Base-by-base conservation (phyloP, 106 monocot genomes). In the Triglochin maritima region DNA sequence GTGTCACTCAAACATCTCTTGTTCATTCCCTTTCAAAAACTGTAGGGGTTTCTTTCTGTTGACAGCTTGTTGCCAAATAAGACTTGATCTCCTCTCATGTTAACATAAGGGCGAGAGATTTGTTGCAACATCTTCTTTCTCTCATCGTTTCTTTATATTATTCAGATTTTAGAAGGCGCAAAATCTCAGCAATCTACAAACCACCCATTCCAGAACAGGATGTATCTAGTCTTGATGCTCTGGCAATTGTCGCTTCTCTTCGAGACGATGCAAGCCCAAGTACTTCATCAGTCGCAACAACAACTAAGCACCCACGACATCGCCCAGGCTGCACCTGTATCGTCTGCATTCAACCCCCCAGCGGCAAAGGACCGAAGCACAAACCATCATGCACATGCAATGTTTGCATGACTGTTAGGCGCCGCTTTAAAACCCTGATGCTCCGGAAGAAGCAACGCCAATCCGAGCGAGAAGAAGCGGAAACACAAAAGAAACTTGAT, bases 301-400 rank as follows among this genome's bases (percentile, higher is more conserved):
- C 94, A 47, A 94, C 94, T 0, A 84, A 74, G 44, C 94, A 94
- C 59, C 94, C 94, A 4, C 81, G 94, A 6, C 94, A 94, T 52
- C 89, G 94, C 9, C 82, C 86, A 6, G 94, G 94, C 44, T 94
- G 94, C 78, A 80, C 86, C 2, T 94, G 94, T 80, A 94, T 94
- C 47, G 94, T 94, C 15, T 94, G 94, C 72, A 94, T 94, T 50
- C 94, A 94, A 70, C 94, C 94, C 8, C 94, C 94, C 2, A 94
- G 94, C 11, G 94, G 94, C 17, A 94, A 94, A 63, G 94, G 94
- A 62, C 94, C 89, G 4, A 94, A 94, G 77, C 94, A 94, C 69
- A 79, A 71, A 45, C 86, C 86, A 6, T 49, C 75, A 5, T 94
- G 94, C 71, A 84, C 73, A 3, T 94, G 94, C 77, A 94, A 89